phyloP scores from a whole-genome alignment of 2,329 filamentous ascomycete species.

The Talaromyces sp. region DNA sequence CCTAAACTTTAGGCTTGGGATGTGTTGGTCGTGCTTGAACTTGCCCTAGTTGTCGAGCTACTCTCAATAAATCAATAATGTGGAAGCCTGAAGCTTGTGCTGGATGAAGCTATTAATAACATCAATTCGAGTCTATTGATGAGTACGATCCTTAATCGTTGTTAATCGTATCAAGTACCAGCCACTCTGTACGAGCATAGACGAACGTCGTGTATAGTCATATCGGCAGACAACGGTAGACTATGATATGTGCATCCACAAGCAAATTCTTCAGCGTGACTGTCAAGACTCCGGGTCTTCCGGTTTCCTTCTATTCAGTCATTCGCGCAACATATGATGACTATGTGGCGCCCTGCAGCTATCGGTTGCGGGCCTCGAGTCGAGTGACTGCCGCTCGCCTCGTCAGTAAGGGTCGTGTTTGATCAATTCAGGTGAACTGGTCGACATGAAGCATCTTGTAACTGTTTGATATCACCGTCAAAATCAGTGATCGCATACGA shows the following conservation, averaged over 20 bases:
- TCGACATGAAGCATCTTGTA: not conserved
- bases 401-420: not conserved
- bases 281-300: not conserved
- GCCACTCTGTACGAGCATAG: not conserved
- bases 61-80: not conserved
- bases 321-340: conserved; percentile 3
- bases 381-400: not conserved
- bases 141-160: not conserved
- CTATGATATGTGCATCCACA: not conserved
- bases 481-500: not conserved
- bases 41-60: not conserved
- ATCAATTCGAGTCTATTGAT: not conserved
- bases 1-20: not conserved
- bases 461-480: not conserved
- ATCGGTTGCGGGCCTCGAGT: not conserved
- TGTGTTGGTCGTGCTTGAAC: not conserved
- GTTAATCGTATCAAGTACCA: not conserved
- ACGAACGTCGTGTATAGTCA: not conserved
- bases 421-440: not conserved
- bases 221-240: not conserved
- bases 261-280: conserved; percentile 1
- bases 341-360: not conserved
- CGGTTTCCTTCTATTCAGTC: not conserved
- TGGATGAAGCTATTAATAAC: conserved; percentile 7
- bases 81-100: not conserved